Percentiles rank a stretch among this genome's conserved stretches.
These are phyloP conservation scores for Grifola frondosa DNA, from an alignment of 1,284 basidiomycete species.

Conservation along the genomic window DNA sequence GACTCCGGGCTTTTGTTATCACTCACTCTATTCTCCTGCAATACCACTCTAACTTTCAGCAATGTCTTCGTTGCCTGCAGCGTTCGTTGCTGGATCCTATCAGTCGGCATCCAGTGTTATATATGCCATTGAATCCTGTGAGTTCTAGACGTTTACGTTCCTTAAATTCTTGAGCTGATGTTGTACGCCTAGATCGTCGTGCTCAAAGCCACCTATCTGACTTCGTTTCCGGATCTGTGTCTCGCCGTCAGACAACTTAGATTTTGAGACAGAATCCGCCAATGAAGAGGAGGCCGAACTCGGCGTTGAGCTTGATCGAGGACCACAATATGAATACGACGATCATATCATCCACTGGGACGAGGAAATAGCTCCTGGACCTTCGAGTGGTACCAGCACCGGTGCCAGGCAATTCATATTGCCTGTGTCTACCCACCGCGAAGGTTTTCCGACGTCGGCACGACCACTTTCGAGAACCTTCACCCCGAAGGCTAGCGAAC, in stretches of 20 bases:
- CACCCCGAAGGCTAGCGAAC: too few species aligned
- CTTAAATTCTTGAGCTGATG: constrained; percentile 10
- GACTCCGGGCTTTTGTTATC: too few species aligned
- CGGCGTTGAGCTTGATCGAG: constrained; percentile 24
- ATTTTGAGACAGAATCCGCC: constrained; percentile 32
- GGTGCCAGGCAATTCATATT: constrained; percentile 1
- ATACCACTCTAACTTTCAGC: constrained; percentile 1
- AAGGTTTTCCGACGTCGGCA: constrained; percentile 5
- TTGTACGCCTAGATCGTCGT: constrained; percentile 51
- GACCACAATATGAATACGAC: constrained; percentile 25
- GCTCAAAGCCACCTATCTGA: constrained; percentile 61
- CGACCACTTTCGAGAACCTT: constrained; percentile 6
- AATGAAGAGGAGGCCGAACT: constrained; percentile 36
- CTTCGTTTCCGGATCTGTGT: constrained; percentile 50
- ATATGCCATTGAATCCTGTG: constrained; percentile 51
- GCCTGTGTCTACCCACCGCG: too few species aligned
- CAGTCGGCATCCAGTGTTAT: constrained; percentile 49
- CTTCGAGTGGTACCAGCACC: constrained; percentile 6
- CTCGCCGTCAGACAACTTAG: constrained; percentile 38
- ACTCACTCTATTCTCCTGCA: neutral
- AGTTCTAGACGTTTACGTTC: constrained; percentile 36
- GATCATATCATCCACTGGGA: constrained; percentile 45
- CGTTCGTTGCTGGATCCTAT: constrained; percentile 48
- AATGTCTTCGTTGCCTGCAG: constrained; percentile 45
- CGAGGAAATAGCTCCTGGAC: constrained; percentile 33